Base-by-base conservation (phyloP, 2,329 filamentous ascomycete genomes). In the Ascochyta koolunga region DNA sequence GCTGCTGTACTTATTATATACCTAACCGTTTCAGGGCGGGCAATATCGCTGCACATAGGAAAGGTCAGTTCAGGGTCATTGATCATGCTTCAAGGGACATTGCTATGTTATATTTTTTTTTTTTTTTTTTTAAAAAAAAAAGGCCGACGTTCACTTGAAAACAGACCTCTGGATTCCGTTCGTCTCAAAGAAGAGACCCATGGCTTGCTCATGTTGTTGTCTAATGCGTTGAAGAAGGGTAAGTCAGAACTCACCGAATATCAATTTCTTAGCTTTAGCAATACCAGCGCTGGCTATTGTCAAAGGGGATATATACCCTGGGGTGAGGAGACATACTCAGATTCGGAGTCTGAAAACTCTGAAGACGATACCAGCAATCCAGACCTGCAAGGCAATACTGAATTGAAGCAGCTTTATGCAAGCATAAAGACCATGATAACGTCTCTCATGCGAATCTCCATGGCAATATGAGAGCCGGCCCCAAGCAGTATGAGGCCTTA, bases 361-460 rank as follows among this genome's bases (percentile, higher is more conserved):
- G 21, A 19, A 5, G 36, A 41, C 7, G 22, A 37, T n/a, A 16
- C 13, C 8, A 29, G 11, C 10, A 15, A 7, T 10, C 3, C 5
- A 2, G 9, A 41, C 5, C 22, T 41, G 0, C 42, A 46, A 8
- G 49, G 37, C 7, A 8, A 46, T 5, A 52, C 49, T 9, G 49
- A 52, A 15, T 18, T 46, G 1, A 41, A 24, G 15, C 49, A 71
- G 29, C 16, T 68, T 0, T 42, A 62, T 8, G 56, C 18, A 7
- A 65, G 60, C 29, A 51, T 60, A 11, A 54, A 52, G n/a, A 61
- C 66, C 1, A 46, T 65, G 0, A 64, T 70, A 11, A 73, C 58
- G 1, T 70, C 66, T 27, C 57, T 77, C 2, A 67, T 75, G 45
- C 59, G 68, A 2, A 58, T 76, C 2, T 73, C 70, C 2, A 69